Percentiles rank a stretch among this genome's conserved stretches.
phyloP scores from a whole-genome alignment of 352 stramenopile genomes.

The Globisporangium emineosum region DNA sequence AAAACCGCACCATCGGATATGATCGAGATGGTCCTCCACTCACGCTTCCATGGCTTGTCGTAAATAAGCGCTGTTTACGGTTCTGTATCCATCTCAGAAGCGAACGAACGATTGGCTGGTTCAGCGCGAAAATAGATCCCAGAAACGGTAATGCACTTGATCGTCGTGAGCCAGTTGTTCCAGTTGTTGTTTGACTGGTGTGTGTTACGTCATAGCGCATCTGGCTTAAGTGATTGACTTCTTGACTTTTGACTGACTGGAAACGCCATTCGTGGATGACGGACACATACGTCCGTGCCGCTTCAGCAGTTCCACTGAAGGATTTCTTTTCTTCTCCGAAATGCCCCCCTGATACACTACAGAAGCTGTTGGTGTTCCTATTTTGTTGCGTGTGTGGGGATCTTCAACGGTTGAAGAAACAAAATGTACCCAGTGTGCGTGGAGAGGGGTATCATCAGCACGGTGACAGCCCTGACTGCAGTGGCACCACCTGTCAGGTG shows the following conservation, averaged over 20 bases:
- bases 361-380: no score
- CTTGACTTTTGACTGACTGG: background rate
- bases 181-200: background rate
- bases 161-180: background rate
- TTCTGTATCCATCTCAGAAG: constrained; percentile 3
- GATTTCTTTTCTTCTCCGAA: no score
- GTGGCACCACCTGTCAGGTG: constrained; percentile 5
- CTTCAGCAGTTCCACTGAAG: background rate
- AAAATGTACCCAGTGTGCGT: background rate
- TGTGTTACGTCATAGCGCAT: background rate
- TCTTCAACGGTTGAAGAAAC: background rate
- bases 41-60: background rate
- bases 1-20: background rate
- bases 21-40: background rate
- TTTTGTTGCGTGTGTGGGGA: no score
- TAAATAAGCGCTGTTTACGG: background rate
- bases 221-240: background rate
- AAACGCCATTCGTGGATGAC: constrained; percentile 3
- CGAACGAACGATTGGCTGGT: background rate
- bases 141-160: background rate
- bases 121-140: background rate
- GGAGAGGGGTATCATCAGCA: background rate
- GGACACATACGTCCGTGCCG: background rate
- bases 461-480: background rate
- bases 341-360: no score